Conservation (phyloP, 2,329 filamentous ascomycete species). For the Fusarium irregulare region DNA sequence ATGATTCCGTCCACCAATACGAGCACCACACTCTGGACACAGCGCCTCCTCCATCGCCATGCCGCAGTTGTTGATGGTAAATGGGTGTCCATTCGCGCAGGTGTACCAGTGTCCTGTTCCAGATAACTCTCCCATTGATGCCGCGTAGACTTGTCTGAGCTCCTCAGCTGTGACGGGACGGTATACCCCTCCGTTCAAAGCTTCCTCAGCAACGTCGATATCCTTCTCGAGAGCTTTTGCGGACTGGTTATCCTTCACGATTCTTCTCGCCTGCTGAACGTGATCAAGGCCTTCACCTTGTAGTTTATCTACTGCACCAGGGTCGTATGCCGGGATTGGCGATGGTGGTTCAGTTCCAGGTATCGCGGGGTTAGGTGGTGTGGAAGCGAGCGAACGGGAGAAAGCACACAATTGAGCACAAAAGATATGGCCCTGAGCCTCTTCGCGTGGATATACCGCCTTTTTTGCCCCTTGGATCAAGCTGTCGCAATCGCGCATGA, state of each 20-base stretch:
- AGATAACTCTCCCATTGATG: background rate
- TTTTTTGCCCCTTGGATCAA: background rate
- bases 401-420: background rate
- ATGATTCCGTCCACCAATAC: background rate
- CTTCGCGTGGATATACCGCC: background rate
- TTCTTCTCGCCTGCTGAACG: background rate
- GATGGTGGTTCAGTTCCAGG: background rate
- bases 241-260: background rate
- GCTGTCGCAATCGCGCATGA: background rate
- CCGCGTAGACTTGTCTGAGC: background rate
- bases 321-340: background rate
- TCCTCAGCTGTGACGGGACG: constrained; percentile 1
- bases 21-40: constrained; percentile 1
- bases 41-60: constrained; percentile 1
- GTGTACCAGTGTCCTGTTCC: constrained; percentile 6
- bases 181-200: background rate
- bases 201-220: background rate
- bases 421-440: background rate
- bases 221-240: background rate
- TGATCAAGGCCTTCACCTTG: background rate
- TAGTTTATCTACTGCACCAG: background rate
- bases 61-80: constrained; percentile 3
- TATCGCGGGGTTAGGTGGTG: background rate
- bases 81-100: background rate
- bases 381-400: background rate